Conservation (phyloP, 306 rosid genomes). For the Vigna unguiculata region DNA sequence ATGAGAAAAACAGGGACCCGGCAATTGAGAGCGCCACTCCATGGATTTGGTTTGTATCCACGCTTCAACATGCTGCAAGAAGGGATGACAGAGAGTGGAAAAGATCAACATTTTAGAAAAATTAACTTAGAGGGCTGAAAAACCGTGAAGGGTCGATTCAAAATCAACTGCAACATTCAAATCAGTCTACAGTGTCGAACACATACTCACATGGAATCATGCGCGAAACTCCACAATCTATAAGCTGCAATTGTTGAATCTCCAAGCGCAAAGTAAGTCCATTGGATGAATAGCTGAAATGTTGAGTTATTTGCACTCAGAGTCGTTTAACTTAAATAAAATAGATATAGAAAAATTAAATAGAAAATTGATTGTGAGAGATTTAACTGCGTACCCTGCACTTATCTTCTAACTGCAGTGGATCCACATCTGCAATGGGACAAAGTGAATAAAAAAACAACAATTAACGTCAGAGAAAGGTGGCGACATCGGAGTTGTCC, state of each 20-base stretch:
- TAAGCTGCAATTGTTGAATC: conserved; percentile 20
- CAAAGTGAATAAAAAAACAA: too few species aligned
- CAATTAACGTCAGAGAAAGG: too few species aligned
- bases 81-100: neutral
- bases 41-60: conserved; percentile 63
- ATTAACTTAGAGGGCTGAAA: neutral
- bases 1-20: conserved; percentile 46
- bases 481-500: too few species aligned
- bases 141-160: conserved; percentile 26
- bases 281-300: conserved; percentile 7
- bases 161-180: conserved; percentile 15
- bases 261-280: neutral
- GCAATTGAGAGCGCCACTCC: conserved; percentile 50
- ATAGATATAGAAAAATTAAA: too few species aligned
- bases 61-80: conserved; percentile 73
- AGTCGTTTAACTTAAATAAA: neutral
- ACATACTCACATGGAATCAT: conserved; percentile 40
- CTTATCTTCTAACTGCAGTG: too few species aligned
- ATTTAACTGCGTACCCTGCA: too few species aligned
- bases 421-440: too few species aligned
- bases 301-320: neutral
- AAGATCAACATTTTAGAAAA: conserved; percentile 35
- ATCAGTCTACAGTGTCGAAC: conserved; percentile 31
- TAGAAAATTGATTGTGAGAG: too few species aligned
- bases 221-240: conserved; percentile 9